A percentile compares a stretch with the other conserved stretches of the same genome.
Conservation (phyloP, 331 rosid genomes). For the Malus hybrid region DNA sequence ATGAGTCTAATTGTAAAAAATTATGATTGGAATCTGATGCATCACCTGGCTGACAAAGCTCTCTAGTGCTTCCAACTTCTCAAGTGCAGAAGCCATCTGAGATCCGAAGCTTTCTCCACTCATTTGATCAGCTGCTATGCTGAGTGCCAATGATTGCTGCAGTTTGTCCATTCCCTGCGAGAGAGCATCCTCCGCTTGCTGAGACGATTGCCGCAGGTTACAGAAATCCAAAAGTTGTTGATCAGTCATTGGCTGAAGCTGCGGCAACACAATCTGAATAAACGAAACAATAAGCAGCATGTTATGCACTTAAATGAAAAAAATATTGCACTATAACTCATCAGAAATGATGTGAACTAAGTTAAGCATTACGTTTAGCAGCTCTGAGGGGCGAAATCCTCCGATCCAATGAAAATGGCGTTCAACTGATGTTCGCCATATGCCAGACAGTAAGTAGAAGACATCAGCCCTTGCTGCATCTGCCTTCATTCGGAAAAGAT, state of each 20-base stretch:
- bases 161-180: conserved; percentile 78
- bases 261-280: conserved; percentile 50
- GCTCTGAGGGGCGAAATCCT: conserved; percentile 94
- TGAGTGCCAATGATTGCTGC: conserved; percentile 50
- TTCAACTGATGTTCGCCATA: conserved; percentile 84
- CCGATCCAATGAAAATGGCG: conserved; percentile 94
- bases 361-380: conserved; percentile 47
- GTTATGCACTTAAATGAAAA: background rate
- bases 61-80: conserved; percentile 65
- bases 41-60: conserved; percentile 70
- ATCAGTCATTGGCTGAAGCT: conserved; percentile 57
- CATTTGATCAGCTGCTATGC: conserved; percentile 40
- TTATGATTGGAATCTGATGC: background rate
- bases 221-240: conserved; percentile 30
- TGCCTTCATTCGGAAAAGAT: conserved; percentile 65
- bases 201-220: conserved; percentile 53
- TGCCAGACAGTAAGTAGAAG: conserved; percentile 72
- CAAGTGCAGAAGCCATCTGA: conserved; percentile 50
- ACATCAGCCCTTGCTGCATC: conserved; percentile 81
- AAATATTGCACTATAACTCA: background rate
- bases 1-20: background rate
- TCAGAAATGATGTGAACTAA: background rate
- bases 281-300: background rate
- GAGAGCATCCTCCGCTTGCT: conserved; percentile 89
- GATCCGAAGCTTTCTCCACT: conserved; percentile 31